Base-by-base conservation (phyloP, 1,139 yeast genomes). In the Blastobotrys apis region DNA sequence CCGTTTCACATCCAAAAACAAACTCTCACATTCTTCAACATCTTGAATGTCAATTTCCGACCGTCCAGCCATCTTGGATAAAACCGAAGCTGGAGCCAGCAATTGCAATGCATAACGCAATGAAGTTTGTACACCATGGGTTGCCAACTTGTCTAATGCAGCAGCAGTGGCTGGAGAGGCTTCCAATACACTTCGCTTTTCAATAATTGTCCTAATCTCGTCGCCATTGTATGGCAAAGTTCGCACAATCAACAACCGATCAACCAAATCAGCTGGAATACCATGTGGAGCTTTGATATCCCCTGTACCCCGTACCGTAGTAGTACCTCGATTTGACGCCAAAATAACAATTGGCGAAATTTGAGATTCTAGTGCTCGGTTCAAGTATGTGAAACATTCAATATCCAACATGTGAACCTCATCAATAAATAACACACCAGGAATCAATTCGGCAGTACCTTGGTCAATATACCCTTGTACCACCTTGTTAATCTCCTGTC, bases 401-500 rank as follows among this genome's bases (percentile, higher is more conserved):
- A 92, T 81, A 63, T 92, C 98, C 58, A 92, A 76, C 98, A 92
- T 92, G 69, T 92, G 92, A 23, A 90, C 98, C 68, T 92, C 98
- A 66, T 92, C 98, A 58, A 92, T 92, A 67, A 92, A 92, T 60
- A 92, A 73, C 26, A 92, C 99, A 59, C 99, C 99, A 1, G 99
- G 99, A 48, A 92, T 90, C 47, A 92, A 74, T 68, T 92, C 99
- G 15, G 99, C 99, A 47, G 92, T 87, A 51, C 98, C 98, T 70
- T 92, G 97, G 64, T 90, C 97, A 49, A 92, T 90, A 67, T 92
- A 92, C 65, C 88, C 87, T 53, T 94, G 86, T 34, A 92, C 99
- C 47, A 92, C 95, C 68, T 86, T 88, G 71, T 92, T 90, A 54
- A 92, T 96, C 68, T 92, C 98, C 35, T 75, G 72, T 65, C 99